Evolutionary conservation across 2,329 filamentous ascomycete species (phyloP).

Genomic region (Thielaviopsis punctulata): DNA sequence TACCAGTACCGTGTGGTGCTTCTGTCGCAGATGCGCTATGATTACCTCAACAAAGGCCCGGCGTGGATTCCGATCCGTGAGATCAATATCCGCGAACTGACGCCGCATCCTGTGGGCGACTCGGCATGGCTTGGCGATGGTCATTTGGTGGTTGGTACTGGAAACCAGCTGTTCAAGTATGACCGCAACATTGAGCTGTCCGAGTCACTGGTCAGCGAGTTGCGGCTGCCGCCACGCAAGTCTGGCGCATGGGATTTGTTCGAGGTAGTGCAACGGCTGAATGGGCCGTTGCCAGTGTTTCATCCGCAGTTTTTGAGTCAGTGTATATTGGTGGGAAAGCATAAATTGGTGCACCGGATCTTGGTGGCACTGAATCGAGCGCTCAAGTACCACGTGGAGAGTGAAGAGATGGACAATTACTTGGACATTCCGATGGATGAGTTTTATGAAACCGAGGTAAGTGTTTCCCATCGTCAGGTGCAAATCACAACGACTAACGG

Average conservation of each 20-base stretch:
- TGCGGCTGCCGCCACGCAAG: slow-evolving; percentile 30
- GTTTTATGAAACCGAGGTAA: slow-evolving; percentile 31
- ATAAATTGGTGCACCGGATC: slow-evolving; percentile 50
- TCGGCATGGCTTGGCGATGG: slow-evolving; percentile 81
- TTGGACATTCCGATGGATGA: slow-evolving; percentile 46
- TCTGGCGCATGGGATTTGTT: slow-evolving; percentile 52
- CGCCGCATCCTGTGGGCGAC: slow-evolving; percentile 80
- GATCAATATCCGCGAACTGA: slow-evolving; percentile 63
- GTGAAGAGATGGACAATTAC: slow-evolving; percentile 64
- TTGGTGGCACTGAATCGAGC: slow-evolving; percentile 55
- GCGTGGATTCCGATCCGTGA: slow-evolving; percentile 77
- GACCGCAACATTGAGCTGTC: slow-evolving; percentile 55
- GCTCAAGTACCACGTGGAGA: slow-evolving; percentile 68
- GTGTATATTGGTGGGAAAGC: slow-evolving; percentile 69
- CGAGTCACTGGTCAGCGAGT: slow-evolving; percentile 37
- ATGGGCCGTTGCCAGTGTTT: slow-evolving; percentile 75
- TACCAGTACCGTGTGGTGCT: slow-evolving; percentile 75
- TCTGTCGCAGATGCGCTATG: slow-evolving; percentile 74
- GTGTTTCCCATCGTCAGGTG: slow-evolving; percentile 10
- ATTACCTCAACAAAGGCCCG: slow-evolving; percentile 76
- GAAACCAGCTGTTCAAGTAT: slow-evolving; percentile 79
- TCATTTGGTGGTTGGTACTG: slow-evolving; percentile 70
- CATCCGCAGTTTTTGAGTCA: slow-evolving; percentile 84
- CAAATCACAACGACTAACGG: not conserved
- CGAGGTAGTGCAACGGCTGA: slow-evolving; percentile 65